phyloP scores from a whole-genome alignment of 257 asterid species.

The Solanum lycopersicoides region DNA sequence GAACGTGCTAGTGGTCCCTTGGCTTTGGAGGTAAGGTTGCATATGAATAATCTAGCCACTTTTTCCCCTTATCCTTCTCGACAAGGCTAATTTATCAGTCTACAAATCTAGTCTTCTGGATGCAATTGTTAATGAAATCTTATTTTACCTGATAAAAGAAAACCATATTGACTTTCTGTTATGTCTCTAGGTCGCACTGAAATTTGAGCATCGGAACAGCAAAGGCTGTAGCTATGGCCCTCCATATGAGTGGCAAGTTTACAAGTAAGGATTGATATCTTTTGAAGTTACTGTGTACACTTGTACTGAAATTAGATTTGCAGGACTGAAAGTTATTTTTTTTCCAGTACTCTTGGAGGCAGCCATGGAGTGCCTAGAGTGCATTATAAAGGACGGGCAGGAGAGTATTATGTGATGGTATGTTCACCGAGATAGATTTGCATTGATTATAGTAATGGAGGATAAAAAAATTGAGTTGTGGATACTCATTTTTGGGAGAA shows the following conservation, averaged over 20 bases:
- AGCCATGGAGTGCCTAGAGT: slow-evolving; percentile 40
- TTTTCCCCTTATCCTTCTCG: neutral
- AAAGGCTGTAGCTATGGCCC: slow-evolving; percentile 46
- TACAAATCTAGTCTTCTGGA: neutral
- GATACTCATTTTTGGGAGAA: neutral
- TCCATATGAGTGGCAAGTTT: slow-evolving; percentile 41
- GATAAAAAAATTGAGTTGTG: neutral
- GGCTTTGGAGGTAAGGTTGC: slow-evolving; percentile 23
- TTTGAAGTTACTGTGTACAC: neutral
- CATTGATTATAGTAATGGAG: neutral
- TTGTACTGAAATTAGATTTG: neutral
- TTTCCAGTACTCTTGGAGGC: slow-evolving; percentile 37
- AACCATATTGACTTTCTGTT: neutral
- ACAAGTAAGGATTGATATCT: slow-evolving; percentile 24
- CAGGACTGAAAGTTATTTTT: neutral
- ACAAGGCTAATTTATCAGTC: neutral
- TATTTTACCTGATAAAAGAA: neutral
- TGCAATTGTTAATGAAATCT: neutral
- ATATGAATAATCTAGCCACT: neutral
- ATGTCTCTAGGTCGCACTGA: slow-evolving; percentile 27
- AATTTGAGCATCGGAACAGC: slow-evolving; percentile 41
- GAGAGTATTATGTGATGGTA: slow-evolving; percentile 42
- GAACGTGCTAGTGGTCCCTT: slow-evolving; percentile 19
- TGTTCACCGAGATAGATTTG: neutral
- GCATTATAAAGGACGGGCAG: slow-evolving; percentile 36